Conservation (phyloP, 768 basidiomycete species). For the Auriculariales sp. region DNA sequence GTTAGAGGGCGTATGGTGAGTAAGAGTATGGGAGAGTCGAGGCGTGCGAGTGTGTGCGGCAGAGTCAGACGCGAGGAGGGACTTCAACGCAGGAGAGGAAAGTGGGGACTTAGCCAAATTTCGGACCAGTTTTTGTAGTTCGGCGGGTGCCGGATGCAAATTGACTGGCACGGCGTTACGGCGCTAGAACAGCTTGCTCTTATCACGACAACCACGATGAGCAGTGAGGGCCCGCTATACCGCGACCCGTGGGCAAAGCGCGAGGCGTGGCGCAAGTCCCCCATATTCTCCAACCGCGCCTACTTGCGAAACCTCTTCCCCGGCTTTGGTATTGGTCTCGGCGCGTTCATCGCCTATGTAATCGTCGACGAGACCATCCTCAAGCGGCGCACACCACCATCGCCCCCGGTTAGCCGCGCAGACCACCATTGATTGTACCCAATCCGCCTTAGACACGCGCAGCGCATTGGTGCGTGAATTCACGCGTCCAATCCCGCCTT, state of each 20-base stretch:
- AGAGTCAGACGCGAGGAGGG: constrained; percentile 8
- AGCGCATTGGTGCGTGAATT: no score
- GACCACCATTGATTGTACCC: no score
- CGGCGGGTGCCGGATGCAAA: no score
- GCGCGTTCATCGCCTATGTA: constrained; percentile 86
- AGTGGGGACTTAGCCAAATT: no score
- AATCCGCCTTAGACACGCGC: no score
- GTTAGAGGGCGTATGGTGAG: no score
- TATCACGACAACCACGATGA: background rate
- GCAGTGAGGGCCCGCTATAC: constrained; percentile 45
- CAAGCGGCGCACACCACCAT: constrained; percentile 10
- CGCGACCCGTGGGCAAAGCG: constrained; percentile 91
- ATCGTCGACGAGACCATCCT: constrained; percentile 60
- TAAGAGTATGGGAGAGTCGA: constrained; percentile 2
- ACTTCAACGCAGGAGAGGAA: background rate
- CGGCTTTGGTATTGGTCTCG: constrained; percentile 85
- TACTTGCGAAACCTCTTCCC: constrained; percentile 91
- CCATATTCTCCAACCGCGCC: constrained; percentile 72
- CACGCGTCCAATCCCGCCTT: no score
- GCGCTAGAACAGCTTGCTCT: no score
- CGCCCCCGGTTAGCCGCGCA: no score
- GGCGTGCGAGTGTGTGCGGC: constrained; percentile 4
- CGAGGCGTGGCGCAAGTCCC: constrained; percentile 84
- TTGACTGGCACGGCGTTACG: no score
- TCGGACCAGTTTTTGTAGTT: no score